Base-by-base conservation (phyloP, 306 rosid species). In the Gynostemma pentaphyllum region DNA sequence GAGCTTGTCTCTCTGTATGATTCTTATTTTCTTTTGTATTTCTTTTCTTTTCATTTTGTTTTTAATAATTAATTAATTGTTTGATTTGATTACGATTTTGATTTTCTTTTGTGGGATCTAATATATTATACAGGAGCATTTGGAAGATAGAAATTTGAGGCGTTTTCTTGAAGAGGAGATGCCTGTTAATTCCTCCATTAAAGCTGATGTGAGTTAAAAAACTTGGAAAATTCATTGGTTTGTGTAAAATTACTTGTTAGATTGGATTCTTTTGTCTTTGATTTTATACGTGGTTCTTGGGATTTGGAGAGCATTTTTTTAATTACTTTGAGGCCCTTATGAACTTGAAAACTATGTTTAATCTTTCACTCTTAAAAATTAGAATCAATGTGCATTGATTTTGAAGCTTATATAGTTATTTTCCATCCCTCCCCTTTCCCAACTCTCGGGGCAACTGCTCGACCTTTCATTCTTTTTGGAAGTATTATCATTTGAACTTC, bases 1-100 rank as follows among this genome's bases (percentile, higher is more conserved):
- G 82, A 72, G 84, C 96, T 48, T 88, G 95, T 72, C 88, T 92
- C 22, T 82, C 87, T 37, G 96, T 88, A 74, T 36, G 79, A 41
- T 68, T 63, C 67, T 22, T 50, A 36, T 50, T 39, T 22, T 2
- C 14, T n/a, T 51, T 66, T 7, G n/a, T n/a, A n/a, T n/a, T n/a
- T n/a, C n/a, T n/a, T n/a, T 0, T 4, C 40, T 29, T 65, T 7
- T 13, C n/a, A 28, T n/a, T 28, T 40, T 9, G 36, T n/a, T 41
- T n/a, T 41, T 14, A n/a, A 32, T 56, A 30, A 9, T 9, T 56
- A n/a, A 9, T 10, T 34, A 34, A 45, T 39, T 29, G 19, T 50
- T 8, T 65, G 16, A 32, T 45, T n/a, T 53, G 2, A 0, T 72
- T 16, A 1, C 45, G n/a, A n/a, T n/a, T n/a, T n/a, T n/a, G n/a